Evolutionary conservation across 108 stramenopile species (phyloP), one percentile per base, ranked within the genome.

Genomic region (Cylindrotheca closterium): DNA sequence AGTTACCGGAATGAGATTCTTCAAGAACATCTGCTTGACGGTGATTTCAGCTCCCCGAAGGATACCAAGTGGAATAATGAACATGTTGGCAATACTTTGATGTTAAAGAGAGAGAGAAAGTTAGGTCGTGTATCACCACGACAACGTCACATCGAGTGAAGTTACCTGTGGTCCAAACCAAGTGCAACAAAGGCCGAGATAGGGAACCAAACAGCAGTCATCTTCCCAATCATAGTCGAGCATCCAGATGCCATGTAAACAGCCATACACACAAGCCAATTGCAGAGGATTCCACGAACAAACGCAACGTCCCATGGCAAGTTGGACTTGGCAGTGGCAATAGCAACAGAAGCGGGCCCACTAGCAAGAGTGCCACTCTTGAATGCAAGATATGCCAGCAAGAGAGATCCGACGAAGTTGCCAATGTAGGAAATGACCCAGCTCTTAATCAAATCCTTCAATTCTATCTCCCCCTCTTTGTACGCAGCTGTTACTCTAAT

Each of bases 251-350:
- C 87, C 91, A 93, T 89, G 71, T 92, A 96, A 2, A 95, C 91
- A 45, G 96, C 94, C 84, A 96, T 89, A 70, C 96, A 96, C 5
- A 98, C 98, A 26, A 97, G 76, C 93, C 94, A 98, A 79, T 97
- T 98, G 70, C 96, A 96, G 26, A 95, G 77, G 58, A 98, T 82
- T 2, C 92, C 97, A 59, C 93, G 86, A 31, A 89, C 79, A 71
- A 98, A 95, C 2, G 94, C 81, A 68, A 80, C 75, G 46, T 88
- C 77, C 73, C 90, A 95, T 26, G 93, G 67, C 30, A 86, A 50
- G 4, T 90, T 65, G 50, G 79, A 83, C 70, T 96, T 96, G 42
- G 82, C 87, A 29, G 88, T 89, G 12, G 92, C 89, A 54, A 93
- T 88, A 4, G 81, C 83, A 23, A 74, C 87, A 52, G 88, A 79